Evolutionary conservation across 1,284 basidiomycete genomes (phyloP).

Genomic region (Tausonia pullulans): DNA sequence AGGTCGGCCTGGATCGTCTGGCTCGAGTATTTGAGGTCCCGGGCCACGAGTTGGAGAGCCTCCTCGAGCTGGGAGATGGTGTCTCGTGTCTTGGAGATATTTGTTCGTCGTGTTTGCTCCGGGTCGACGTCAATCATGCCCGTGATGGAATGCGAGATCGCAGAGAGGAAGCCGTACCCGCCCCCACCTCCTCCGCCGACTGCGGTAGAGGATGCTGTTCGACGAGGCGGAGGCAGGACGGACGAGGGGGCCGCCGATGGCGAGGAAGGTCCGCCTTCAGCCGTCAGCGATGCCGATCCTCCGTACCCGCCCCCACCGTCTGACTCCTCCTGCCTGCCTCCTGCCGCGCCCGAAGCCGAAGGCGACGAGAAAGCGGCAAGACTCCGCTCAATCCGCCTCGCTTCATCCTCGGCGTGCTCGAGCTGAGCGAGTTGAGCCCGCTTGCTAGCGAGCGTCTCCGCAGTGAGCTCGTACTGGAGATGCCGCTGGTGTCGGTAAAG

Average conservation of each 20-base stretch:
- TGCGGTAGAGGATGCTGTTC: not conserved
- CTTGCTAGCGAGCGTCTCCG: slow-evolving; percentile 78
- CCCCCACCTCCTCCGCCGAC: slow-evolving; percentile 35
- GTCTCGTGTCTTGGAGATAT: slow-evolving; percentile 88
- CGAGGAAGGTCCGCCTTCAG: not conserved
- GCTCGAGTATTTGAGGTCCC: slow-evolving; percentile 90
- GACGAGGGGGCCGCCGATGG: not conserved
- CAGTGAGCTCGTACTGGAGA: slow-evolving; percentile 93
- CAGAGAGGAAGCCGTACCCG: slow-evolving; percentile 79
- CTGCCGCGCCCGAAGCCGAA: not conserved
- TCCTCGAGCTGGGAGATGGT: slow-evolving; percentile 92
- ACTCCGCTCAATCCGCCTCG: slow-evolving; percentile 76
- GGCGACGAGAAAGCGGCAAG: slow-evolving; percentile 38
- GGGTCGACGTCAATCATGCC: slow-evolving; percentile 99
- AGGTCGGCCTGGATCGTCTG: slow-evolving; percentile 94
- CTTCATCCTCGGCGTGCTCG: slow-evolving; percentile 86
- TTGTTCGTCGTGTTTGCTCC: slow-evolving; percentile 82
- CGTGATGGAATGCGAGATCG: slow-evolving; percentile 86
- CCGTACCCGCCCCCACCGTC: not conserved
- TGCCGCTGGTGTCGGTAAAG: slow-evolving; percentile 97
- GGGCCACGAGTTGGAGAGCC: slow-evolving; percentile 73
- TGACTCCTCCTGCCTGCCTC: slow-evolving; percentile 11
- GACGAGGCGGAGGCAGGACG: slow-evolving; percentile 8
- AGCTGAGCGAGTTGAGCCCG: slow-evolving; percentile 77
- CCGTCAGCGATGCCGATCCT: not conserved